Conservation (phyloP, 139 green algal genomes). For the Raphidocelis subcapitata region DNA sequence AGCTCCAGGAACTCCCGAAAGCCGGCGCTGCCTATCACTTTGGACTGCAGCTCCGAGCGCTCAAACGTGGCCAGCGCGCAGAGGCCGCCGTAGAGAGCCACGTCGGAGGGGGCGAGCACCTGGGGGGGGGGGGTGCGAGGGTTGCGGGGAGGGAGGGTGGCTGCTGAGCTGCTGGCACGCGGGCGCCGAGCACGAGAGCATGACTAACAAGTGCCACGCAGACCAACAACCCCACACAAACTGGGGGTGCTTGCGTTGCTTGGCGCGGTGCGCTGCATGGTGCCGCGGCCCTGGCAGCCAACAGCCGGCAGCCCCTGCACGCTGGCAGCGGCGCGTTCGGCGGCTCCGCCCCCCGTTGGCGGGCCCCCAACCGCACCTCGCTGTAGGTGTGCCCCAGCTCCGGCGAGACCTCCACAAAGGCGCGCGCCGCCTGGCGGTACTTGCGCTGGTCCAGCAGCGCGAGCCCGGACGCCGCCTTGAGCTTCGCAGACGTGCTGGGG, state of each 20-base stretch:
- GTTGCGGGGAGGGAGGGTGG: too few relatives aligned
- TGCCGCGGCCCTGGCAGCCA: too few relatives aligned
- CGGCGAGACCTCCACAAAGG: slow-evolving; percentile 60
- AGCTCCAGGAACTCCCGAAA: slow-evolving; percentile 93
- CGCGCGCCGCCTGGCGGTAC: slow-evolving; percentile 78
- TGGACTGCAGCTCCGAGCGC: slow-evolving; percentile 65
- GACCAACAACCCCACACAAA: too few relatives aligned
- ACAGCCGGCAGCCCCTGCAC: too few relatives aligned
- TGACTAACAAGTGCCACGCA: too few relatives aligned
- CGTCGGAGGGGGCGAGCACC: slow-evolving; percentile 47
- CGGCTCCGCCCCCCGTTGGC: background rate
- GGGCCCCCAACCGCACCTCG: slow-evolving; percentile 49
- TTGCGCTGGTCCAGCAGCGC: slow-evolving; percentile 57
- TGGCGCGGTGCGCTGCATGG: too few relatives aligned
- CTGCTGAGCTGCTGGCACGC: too few relatives aligned
- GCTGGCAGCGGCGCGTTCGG: too few relatives aligned
- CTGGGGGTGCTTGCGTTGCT: too few relatives aligned
- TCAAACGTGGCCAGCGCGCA: slow-evolving; percentile 87
- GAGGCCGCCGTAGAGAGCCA: slow-evolving; percentile 87
- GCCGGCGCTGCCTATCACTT: slow-evolving; percentile 73
- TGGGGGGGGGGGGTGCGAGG: background rate
- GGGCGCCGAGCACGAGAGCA: too few relatives aligned
- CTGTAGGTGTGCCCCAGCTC: slow-evolving; percentile 78
- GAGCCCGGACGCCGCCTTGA: slow-evolving; percentile 65
- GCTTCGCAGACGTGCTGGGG: slow-evolving; percentile 54